These are phyloP conservation scores for Erythrophleum ivorense DNA, from an alignment of 331 rosid genomes.

Conservation along the genomic window DNA sequence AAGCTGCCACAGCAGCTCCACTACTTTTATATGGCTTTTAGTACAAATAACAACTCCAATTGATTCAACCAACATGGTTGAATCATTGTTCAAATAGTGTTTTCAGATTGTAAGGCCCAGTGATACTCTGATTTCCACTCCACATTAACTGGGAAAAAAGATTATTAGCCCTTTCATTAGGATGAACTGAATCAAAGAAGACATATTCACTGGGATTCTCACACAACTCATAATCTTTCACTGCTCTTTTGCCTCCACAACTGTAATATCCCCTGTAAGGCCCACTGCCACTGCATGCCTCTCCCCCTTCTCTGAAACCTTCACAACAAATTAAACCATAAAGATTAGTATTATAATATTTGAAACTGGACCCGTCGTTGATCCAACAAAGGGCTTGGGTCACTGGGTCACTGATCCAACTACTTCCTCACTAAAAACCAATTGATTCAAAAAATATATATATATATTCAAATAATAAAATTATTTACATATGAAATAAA, in stretches of 20 bases:
- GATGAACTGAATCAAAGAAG: constrained; percentile 63
- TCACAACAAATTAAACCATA: constrained; percentile 1
- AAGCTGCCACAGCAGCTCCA: too few species aligned
- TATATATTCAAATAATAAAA: too few species aligned
- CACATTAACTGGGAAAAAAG: constrained; percentile 51
- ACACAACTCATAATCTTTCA: constrained; percentile 55
- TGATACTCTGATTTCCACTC: constrained; percentile 48
- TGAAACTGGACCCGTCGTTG: too few species aligned
- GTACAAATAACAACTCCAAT: background rate
- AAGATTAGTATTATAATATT: too few species aligned
- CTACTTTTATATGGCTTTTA: too few species aligned
- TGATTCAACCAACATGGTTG: too few species aligned
- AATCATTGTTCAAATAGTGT: constrained; percentile 31
- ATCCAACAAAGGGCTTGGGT: too few species aligned
- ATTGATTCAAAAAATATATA: too few species aligned
- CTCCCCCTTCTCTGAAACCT: constrained; percentile 51
- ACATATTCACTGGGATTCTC: constrained; percentile 50
- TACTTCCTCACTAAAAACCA: too few species aligned
- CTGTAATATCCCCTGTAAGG: constrained; percentile 56
- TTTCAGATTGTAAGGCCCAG: constrained; percentile 37
- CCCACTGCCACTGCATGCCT: constrained; percentile 69
- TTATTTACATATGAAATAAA: too few species aligned
- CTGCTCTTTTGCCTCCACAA: constrained; percentile 59
- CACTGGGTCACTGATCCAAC: too few species aligned
- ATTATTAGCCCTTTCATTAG: constrained; percentile 44